These are phyloP conservation scores for Pugionium cornutum DNA, from an alignment of 345 rosid genomes.

Conservation along the genomic window DNA sequence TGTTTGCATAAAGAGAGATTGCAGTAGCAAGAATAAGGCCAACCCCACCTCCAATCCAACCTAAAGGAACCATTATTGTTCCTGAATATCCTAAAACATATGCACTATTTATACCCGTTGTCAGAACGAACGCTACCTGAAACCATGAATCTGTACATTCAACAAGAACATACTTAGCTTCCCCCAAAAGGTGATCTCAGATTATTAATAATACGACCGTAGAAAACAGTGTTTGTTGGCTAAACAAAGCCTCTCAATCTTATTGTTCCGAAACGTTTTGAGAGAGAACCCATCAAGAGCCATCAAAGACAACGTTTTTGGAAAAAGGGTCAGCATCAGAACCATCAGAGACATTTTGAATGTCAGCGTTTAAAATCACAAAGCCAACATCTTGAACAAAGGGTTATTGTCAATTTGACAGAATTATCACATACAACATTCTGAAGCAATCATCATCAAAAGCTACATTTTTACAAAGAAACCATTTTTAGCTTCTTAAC, in stretches of 20 bases:
- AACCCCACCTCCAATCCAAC: constrained; percentile 76
- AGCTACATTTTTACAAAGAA: no score
- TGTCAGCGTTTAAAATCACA: no score
- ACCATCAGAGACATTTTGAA: no score
- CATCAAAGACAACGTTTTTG: no score
- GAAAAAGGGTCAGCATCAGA: no score
- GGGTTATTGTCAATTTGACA: no score
- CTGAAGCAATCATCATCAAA: no score
- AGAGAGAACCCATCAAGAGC: no score
- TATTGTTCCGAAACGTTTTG: no score
- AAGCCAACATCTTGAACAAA: no score
- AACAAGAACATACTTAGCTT: constrained; percentile 24
- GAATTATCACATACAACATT: no score
- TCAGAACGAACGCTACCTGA: constrained; percentile 79
- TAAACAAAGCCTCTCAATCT: constrained; percentile 7
- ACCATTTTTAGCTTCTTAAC: no score
- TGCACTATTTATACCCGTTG: constrained; percentile 87
- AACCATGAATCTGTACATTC: constrained; percentile 79
- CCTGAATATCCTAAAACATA: constrained; percentile 91
- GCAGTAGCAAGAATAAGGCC: constrained; percentile 69
- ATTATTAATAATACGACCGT: background rate
- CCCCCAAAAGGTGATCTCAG: background rate
- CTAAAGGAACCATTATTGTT: constrained; percentile 84
- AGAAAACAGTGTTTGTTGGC: constrained; percentile 12
- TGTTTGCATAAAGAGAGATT: constrained; percentile 72